Conservation (phyloP, 2,329 filamentous ascomycete species). For the Neophaeococcomyces aloes region DNA sequence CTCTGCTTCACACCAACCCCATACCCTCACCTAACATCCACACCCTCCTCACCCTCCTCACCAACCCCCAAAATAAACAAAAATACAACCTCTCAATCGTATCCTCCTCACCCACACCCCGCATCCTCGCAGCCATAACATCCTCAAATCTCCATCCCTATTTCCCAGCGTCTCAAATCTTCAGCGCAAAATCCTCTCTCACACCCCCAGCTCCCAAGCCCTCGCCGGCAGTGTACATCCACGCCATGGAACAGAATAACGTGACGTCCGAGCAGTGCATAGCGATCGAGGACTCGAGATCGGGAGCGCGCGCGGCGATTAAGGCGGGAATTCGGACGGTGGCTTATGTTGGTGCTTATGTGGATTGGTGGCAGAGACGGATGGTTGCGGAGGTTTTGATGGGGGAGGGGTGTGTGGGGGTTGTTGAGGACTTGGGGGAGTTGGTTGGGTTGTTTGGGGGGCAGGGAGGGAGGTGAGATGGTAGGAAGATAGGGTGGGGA, state of each 20-base stretch:
- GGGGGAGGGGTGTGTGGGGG: constrained; percentile 51
- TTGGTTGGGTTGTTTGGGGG: constrained; percentile 33
- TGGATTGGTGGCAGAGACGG: constrained; percentile 45
- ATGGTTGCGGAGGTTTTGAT: constrained; percentile 61
- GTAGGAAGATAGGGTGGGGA: too few species aligned
- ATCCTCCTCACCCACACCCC: constrained; percentile 65
- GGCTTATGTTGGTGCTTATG: constrained; percentile 75
- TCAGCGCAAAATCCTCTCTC: constrained; percentile 71
- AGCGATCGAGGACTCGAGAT: constrained; percentile 82
- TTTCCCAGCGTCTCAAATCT: too few species aligned
- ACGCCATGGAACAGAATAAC: constrained; percentile 62
- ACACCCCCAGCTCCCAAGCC: constrained; percentile 77
- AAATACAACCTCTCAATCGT: constrained; percentile 71
- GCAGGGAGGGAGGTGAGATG: constrained; percentile 31
- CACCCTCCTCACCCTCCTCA: constrained; percentile 56
- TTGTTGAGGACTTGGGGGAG: constrained; percentile 45
- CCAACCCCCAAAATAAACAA: constrained; percentile 42
- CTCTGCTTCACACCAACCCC: constrained; percentile 60
- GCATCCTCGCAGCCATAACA: too few species aligned
- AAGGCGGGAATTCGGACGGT: constrained; percentile 70
- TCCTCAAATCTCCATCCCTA: too few species aligned
- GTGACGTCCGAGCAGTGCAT: constrained; percentile 62
- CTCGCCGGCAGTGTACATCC: constrained; percentile 77
- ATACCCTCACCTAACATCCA: constrained; percentile 59
- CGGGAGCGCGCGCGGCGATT: constrained; percentile 65